Conservation (phyloP, 805 yeast genomes). For the Ogataea pignaliae region DNA sequence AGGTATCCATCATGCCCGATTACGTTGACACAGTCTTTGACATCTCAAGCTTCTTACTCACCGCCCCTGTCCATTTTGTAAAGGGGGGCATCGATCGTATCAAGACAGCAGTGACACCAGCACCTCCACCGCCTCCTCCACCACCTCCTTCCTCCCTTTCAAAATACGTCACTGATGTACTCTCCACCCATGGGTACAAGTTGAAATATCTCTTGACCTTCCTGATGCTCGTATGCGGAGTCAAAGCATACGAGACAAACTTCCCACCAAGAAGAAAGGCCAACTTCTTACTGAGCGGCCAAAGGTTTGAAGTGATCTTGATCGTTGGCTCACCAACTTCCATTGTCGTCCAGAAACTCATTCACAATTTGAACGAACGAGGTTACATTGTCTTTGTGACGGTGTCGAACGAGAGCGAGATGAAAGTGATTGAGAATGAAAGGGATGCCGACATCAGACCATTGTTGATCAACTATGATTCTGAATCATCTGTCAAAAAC, state of each 20-base stretch:
- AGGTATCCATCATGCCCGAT: conserved; percentile 13
- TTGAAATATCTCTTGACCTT: too few species aligned
- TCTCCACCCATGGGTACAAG: too few species aligned
- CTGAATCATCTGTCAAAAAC: conserved; percentile 36
- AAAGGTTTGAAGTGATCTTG: conserved; percentile 69
- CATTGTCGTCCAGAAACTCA: conserved; percentile 63
- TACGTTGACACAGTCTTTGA: conserved; percentile 19
- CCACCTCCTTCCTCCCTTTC: background rate
- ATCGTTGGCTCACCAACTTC: conserved; percentile 75
- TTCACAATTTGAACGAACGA: conserved; percentile 68
- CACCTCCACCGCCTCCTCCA: conserved; percentile 5
- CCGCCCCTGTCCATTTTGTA: conserved; percentile 1
- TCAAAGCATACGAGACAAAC: background rate
- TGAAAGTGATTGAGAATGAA: conserved; percentile 49
- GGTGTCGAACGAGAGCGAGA: conserved; percentile 57
- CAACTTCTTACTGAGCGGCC: conserved; percentile 59
- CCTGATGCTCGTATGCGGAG: too few species aligned
- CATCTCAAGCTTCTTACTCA: conserved; percentile 4
- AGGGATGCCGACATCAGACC: conserved; percentile 67
- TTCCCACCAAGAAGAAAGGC: conserved; percentile 43
- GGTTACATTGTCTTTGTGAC: conserved; percentile 82
- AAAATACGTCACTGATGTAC: too few species aligned
- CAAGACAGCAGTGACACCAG: background rate
- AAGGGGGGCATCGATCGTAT: conserved; percentile 1
- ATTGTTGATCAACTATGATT: conserved; percentile 47